A percentile compares a stretch with the other conserved stretches of the same genome.
Evolutionary conservation across 2,329 filamentous ascomycete species (phyloP).

Genomic region (Lasiodiplodia sp.): DNA sequence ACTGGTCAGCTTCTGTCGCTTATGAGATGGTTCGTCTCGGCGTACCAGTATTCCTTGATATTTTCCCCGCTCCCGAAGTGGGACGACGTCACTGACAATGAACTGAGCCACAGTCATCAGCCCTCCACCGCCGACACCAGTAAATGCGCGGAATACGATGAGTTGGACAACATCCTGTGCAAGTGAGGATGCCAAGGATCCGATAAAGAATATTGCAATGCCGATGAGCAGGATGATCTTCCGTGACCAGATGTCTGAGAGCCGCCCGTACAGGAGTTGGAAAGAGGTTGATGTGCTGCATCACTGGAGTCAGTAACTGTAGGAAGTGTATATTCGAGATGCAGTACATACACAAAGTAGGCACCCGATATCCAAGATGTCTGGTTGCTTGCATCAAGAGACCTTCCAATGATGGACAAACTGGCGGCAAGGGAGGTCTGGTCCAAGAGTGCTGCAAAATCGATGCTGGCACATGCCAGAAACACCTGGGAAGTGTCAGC

Average conservation of each 20-base stretch:
- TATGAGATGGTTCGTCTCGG: background rate
- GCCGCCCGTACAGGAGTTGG: slow-evolving; percentile 61
- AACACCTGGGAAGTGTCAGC: slow-evolving; percentile 56
- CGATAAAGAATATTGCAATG: slow-evolving; percentile 57
- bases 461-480: slow-evolving; percentile 63
- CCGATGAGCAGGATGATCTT: slow-evolving; percentile 61
- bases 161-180: slow-evolving; percentile 50
- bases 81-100: slow-evolving; percentile 41
- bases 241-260: slow-evolving; percentile 65
- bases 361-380: slow-evolving; percentile 64
- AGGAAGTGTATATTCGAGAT: background rate
- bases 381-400: slow-evolving; percentile 58
- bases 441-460: slow-evolving; percentile 64
- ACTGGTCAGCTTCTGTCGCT: background rate
- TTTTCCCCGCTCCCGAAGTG: slow-evolving; percentile 40
- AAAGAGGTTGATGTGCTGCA: slow-evolving; percentile 53
- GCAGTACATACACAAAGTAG: slow-evolving; percentile 59
- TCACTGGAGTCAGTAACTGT: background rate
- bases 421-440: slow-evolving; percentile 65
- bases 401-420: slow-evolving; percentile 62
- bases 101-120: slow-evolving; percentile 40
- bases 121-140: slow-evolving; percentile 36
- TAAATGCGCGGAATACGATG: slow-evolving; percentile 40
- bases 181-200: slow-evolving; percentile 55
- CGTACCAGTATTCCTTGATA: slow-evolving; percentile 36